phyloP scores from a whole-genome alignment of 257 asterid genomes.

The Solanum etuberosum region DNA sequence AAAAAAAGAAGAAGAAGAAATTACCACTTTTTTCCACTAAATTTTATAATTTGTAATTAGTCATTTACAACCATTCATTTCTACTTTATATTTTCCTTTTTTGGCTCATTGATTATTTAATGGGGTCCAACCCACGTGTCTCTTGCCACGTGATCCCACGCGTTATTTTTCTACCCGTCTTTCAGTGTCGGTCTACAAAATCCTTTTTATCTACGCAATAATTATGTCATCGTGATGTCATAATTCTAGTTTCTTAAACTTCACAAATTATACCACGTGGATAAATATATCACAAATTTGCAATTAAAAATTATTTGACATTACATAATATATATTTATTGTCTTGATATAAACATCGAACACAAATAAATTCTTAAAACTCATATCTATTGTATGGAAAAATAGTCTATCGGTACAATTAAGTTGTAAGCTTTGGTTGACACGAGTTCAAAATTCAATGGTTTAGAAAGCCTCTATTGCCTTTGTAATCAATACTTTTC shows the following conservation, averaged over 20 bases:
- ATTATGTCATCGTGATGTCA: conserved; percentile 22
- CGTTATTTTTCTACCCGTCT: neutral
- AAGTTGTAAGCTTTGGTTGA: neutral
- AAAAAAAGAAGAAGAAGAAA: no score
- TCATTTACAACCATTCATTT: neutral
- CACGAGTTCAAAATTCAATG: neutral
- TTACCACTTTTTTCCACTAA: neutral
- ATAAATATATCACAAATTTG: neutral
- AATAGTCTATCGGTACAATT: neutral
- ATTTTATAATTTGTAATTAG: neutral
- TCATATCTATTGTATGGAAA: neutral
- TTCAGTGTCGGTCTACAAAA: neutral
- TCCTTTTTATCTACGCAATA: neutral
- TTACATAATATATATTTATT: no score
- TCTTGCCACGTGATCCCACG: conserved; percentile 17
- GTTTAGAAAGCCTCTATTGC: neutral
- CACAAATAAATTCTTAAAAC: no score
- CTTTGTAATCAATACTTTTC: neutral
- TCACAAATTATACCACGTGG: neutral
- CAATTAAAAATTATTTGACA: neutral
- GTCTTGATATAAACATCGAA: neutral
- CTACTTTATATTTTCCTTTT: neutral
- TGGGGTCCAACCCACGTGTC: neutral
- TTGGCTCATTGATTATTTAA: neutral
- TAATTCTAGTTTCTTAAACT: neutral